These are phyloP conservation scores for Rhizopogon vesiculosus DNA, from an alignment of 768 basidiomycete species.

Conservation along the genomic window DNA sequence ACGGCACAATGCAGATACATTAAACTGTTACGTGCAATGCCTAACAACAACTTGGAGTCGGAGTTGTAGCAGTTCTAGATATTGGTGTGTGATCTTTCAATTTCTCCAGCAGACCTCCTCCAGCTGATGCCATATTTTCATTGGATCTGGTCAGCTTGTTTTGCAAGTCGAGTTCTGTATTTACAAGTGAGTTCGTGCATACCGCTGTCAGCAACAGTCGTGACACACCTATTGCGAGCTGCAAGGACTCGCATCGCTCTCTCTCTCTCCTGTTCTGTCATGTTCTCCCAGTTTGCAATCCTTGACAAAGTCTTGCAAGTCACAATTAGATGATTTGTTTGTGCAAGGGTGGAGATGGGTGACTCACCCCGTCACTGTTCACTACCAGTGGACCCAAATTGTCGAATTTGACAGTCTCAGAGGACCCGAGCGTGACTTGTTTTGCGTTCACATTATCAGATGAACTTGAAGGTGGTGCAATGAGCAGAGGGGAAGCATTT, in stretches of 20 bases:
- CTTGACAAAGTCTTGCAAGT: constrained; percentile 52
- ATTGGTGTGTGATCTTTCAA: background rate
- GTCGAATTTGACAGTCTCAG: constrained; percentile 44
- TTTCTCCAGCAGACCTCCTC: background rate
- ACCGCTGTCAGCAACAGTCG: background rate
- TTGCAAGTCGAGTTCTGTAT: background rate
- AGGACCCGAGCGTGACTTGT: constrained; percentile 12
- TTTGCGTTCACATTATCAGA: constrained; percentile 5
- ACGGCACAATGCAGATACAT: too few species aligned
- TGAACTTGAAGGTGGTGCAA: constrained; percentile 7
- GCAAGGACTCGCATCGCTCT: constrained; percentile 51
- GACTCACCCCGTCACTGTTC: constrained; percentile 58
- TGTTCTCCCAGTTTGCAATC: constrained; percentile 59
- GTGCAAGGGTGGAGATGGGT: background rate
- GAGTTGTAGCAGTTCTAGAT: background rate
- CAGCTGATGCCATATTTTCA: background rate
- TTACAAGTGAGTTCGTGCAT: too few species aligned
- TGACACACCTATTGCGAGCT: constrained; percentile 44
- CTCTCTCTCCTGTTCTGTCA: constrained; percentile 54
- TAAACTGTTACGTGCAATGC: too few species aligned
- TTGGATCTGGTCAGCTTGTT: background rate
- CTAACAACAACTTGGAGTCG: too few species aligned
- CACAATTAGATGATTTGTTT: background rate
- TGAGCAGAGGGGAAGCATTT: constrained; percentile 5
- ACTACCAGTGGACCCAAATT: constrained; percentile 64